Conservation (phyloP, 2,329 filamentous ascomycete species). For the Xylaria sp. region DNA sequence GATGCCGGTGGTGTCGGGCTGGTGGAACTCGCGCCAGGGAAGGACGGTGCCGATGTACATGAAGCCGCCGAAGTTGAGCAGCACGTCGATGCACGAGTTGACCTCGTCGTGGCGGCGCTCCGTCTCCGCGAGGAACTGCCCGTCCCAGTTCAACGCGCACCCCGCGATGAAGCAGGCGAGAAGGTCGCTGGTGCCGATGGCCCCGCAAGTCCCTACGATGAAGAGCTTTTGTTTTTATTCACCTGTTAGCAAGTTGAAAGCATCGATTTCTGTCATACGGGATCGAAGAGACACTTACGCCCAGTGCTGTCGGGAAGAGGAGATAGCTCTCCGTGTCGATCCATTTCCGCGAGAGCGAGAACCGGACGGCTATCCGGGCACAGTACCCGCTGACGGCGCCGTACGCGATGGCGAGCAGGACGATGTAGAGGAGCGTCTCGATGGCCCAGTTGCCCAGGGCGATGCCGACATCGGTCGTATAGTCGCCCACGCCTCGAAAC, state of each 20-base stretch:
- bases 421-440: constrained; percentile 63
- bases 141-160: constrained; percentile 64
- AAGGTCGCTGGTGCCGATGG: constrained; percentile 61
- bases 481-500: constrained; percentile 45
- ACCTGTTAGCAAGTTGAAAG: neutral
- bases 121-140: constrained; percentile 58
- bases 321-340: constrained; percentile 59
- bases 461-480: constrained; percentile 53
- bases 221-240: too few relatives aligned
- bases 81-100: constrained; percentile 59
- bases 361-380: constrained; percentile 50
- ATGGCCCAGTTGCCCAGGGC: constrained; percentile 61
- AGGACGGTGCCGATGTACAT: constrained; percentile 61
- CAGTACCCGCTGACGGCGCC: constrained; percentile 54
- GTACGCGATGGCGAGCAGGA: constrained; percentile 55
- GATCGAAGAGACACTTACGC: constrained; percentile 35
- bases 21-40: constrained; percentile 58
- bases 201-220: constrained; percentile 59
- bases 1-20: constrained; percentile 55
- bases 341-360: constrained; percentile 51
- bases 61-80: constrained; percentile 64
- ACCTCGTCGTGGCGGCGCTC: constrained; percentile 62
- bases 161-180: constrained; percentile 65
- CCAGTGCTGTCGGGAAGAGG: constrained; percentile 54
- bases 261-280: neutral